These are phyloP conservation scores for Zygotorulaspora sp. DNA, from an alignment of 805 yeast genomes.

Conservation along the genomic window DNA sequence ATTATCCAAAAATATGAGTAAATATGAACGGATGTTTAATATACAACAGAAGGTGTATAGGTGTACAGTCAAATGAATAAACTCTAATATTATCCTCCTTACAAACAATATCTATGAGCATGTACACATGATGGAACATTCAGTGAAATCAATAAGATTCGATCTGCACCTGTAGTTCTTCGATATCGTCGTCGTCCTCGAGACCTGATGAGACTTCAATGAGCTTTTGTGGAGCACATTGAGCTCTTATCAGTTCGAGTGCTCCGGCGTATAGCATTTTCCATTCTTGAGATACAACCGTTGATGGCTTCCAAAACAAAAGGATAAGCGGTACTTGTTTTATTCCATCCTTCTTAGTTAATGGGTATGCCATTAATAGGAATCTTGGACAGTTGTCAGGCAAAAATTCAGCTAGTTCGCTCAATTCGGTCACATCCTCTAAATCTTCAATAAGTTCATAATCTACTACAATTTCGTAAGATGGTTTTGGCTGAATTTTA, in stretches of 20 bases:
- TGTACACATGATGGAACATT: no score
- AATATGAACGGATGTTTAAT: no score
- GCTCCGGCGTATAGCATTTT: conserved; percentile 93
- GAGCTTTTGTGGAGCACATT: conserved; percentile 62
- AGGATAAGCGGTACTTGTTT: conserved; percentile 68
- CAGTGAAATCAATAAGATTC: no score
- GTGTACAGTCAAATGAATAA: no score
- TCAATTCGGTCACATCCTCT: conserved; percentile 44
- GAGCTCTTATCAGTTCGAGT: conserved; percentile 68
- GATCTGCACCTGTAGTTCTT: conserved; percentile 37
- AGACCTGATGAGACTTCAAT: conserved; percentile 35
- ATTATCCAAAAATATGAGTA: no score
- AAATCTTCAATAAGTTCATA: conserved; percentile 48
- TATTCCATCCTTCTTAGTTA: conserved; percentile 65
- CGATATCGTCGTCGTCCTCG: conserved; percentile 33
- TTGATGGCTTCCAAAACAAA: conserved; percentile 84
- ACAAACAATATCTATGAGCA: no score
- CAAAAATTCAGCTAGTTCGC: conserved; percentile 64
- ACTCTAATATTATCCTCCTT: no score
- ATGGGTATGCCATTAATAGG: conserved; percentile 71
- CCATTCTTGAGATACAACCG: conserved; percentile 67
- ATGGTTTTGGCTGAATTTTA: conserved; percentile 32
- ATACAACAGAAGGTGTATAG: no score
- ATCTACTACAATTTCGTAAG: conserved; percentile 32
- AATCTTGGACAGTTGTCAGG: conserved; percentile 82